phyloP scores from a whole-genome alignment of 768 basidiomycete genomes.

The Agaricus subrufescens region DNA sequence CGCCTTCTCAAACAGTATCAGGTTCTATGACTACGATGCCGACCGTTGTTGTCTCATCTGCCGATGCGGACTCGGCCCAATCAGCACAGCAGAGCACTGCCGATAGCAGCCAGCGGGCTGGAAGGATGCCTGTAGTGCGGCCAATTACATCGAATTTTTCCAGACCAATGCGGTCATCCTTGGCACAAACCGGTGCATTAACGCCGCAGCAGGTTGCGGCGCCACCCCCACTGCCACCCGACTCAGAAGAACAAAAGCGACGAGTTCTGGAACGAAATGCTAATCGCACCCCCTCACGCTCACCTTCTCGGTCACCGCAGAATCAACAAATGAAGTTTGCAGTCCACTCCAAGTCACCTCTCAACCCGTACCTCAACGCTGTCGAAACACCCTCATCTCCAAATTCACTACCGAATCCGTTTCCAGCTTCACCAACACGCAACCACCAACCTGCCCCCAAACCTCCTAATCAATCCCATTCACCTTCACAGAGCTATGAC shows the following conservation, averaged over 20 bases:
- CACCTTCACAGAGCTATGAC: background rate
- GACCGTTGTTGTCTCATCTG: conserved; percentile 41
- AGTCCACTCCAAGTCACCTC: conserved; percentile 9
- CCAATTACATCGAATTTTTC: conserved; percentile 59
- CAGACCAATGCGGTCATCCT: conserved; percentile 37
- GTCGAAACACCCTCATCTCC: background rate
- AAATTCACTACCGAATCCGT: background rate
- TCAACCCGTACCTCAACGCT: background rate
- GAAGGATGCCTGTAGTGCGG: conserved; percentile 38
- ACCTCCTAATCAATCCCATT: background rate
- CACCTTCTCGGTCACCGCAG: conserved; percentile 2
- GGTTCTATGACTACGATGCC: conserved; percentile 2
- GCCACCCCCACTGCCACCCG: conserved; percentile 25
- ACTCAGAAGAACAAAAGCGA: conserved; percentile 40
- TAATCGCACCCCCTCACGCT: conserved; percentile 30
- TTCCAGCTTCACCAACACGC: background rate
- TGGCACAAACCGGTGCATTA: background rate
- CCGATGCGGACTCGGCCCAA: conserved; percentile 12
- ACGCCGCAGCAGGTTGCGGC: conserved; percentile 3
- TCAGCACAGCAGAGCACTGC: too few species aligned
- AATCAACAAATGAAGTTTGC: conserved; percentile 4
- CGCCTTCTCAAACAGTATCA: background rate
- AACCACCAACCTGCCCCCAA: background rate
- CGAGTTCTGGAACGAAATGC: conserved; percentile 59
- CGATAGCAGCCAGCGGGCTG: conserved; percentile 10